Base-by-base conservation (phyloP, 345 rosid species). In the Rhodomyrtus tomentosa region DNA sequence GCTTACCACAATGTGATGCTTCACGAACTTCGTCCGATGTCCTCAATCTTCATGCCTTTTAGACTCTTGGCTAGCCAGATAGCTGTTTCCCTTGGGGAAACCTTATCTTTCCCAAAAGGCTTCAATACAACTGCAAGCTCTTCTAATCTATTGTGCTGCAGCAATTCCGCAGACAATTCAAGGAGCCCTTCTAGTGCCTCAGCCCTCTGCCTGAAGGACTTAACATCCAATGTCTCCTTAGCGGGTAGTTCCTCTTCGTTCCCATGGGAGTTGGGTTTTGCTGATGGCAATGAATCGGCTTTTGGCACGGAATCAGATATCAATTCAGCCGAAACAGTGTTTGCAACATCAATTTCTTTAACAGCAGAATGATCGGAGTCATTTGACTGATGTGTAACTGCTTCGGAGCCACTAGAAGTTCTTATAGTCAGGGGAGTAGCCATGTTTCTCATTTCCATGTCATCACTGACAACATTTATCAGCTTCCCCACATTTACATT, bases 11-110 rank as follows among this genome's bases (percentile, higher is more conserved):
- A 68, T 74, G 52, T 45, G 82, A 82, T 40, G 25, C 56, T 74
- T 93, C 90, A 94, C 49, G 88, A 90, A 86, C 85, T 91, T 87
- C 94, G 88, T 29, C 88, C 90, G n/a, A 87, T 81, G 83, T 97
- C 99, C 51, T 95, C 98, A 1, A 91, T 91, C 98, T 92, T 95
- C 98, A 97, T 95, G 84, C 98, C 99, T 90, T 95, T 95, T 13
- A 97, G 92, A 89, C 98, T 95, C 90, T 90, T 97, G 2, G 99
- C 98, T 48, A 97, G 89, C 98, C 99, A 97, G 87, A 97, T 97
- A 10, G 99, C 99, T 4, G 99, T 97, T 90, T 97, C 99, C 92
- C 99, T 91, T 40, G 98, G 99, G 80, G 98, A 95, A 62, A 97
- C 99, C 88, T 93, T 95, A 88, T 94, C 95, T 91, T 94, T 97